phyloP scores from a whole-genome alignment of 2,329 filamentous ascomycete species.

The Microascus cirrosus region DNA sequence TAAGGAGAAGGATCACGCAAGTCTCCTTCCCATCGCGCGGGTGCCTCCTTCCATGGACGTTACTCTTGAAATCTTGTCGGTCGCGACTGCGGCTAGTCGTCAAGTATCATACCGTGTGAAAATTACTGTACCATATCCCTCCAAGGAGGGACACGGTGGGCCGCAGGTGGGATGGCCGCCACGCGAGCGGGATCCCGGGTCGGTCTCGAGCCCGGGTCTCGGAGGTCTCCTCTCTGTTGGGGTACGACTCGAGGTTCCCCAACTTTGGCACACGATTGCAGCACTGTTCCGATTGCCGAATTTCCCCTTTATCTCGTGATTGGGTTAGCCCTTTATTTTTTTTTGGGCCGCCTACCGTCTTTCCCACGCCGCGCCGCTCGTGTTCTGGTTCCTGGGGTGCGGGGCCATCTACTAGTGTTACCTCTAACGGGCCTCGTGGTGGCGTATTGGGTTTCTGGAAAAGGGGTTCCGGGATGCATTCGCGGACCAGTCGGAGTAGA shows the following conservation, averaged over 20 bases:
- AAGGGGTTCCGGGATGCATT: not conserved
- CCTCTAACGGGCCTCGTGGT: not conserved
- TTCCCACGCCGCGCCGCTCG: not conserved
- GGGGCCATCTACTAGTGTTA: not conserved
- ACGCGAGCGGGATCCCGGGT: not conserved
- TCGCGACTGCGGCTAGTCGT: not conserved
- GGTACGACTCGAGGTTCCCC: not conserved
- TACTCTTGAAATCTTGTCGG: not conserved
- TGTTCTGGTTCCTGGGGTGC: not conserved
- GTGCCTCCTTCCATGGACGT: not conserved
- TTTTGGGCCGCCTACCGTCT: not conserved
- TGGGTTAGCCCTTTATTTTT: not conserved
- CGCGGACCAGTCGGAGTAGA: not conserved
- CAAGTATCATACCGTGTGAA: not conserved
- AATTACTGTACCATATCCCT: not conserved
- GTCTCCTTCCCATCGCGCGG: not conserved
- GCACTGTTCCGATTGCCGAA: too few relatives aligned
- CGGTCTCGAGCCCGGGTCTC: not conserved
- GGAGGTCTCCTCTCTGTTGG: not conserved
- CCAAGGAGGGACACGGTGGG: not conserved
- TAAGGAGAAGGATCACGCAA: not conserved
- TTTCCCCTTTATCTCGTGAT: too few relatives aligned
- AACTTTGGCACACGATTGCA: not conserved
- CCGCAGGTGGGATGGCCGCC: not conserved
- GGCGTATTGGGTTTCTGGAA: not conserved